A percentile compares a stretch with the other conserved stretches of the same genome.
Conservation (phyloP, 371 early-diverging fungal genomes). For the Rhizopus microsporus region DNA sequence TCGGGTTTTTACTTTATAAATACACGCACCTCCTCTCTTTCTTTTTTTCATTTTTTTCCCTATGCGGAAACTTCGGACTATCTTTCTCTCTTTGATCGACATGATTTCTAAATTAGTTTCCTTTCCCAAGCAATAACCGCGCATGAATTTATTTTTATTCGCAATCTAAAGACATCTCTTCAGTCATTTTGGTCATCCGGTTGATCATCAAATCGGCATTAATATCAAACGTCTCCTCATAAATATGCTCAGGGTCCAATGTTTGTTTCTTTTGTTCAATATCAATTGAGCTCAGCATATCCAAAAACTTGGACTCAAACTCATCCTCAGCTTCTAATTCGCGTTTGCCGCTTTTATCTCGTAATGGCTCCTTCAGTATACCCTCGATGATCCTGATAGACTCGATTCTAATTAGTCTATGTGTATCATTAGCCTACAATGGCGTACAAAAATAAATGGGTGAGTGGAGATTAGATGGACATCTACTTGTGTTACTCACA, state of each 20-base stretch:
- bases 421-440: slow-evolving; percentile 28
- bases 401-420: slow-evolving; percentile 39
- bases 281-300: slow-evolving; percentile 20
- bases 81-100: no score
- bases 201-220: slow-evolving; percentile 42
- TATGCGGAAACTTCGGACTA: no score
- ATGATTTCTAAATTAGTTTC: no score
- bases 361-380: not conserved
- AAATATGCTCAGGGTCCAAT: slow-evolving; percentile 42
- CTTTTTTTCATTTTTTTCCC: no score
- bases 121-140: no score
- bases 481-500: slow-evolving; percentile 15
- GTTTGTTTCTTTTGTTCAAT: slow-evolving; percentile 22
- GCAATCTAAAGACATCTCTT: slow-evolving; percentile 22
- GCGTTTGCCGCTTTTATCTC: slow-evolving; percentile 6
- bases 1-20: no score
- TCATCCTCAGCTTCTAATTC: slow-evolving; percentile 10
- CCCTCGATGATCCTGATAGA: slow-evolving; percentile 27
- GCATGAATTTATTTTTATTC: slow-evolving; percentile 9
- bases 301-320: slow-evolving; percentile 18
- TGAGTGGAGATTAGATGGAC: no score
- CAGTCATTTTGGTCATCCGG: slow-evolving; percentile 23
- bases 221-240: slow-evolving; percentile 45
- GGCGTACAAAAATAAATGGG: no score
- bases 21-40: no score